Percentiles rank a stretch among this genome's conserved stretches.
Evolutionary conservation across 306 rosid species (phyloP).

Genomic region (Comarum palustre): DNA sequence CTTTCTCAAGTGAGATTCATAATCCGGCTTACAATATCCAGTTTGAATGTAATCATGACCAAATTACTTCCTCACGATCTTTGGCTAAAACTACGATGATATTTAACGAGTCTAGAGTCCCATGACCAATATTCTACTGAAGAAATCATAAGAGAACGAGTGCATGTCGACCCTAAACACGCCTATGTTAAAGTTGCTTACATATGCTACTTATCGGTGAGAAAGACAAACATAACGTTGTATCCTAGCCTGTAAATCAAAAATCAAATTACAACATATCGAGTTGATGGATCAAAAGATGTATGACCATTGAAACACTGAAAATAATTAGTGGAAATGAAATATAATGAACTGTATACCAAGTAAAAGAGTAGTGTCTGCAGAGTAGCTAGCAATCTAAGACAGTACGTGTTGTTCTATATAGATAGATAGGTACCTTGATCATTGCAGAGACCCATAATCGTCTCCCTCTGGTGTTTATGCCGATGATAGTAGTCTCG

Average conservation of each 20-base stretch:
- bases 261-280: not conserved
- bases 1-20: too few species aligned
- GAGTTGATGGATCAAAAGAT: not conserved
- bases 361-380: not conserved
- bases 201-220: too few species aligned
- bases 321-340: not conserved
- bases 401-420: not conserved
- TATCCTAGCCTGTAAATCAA: too few species aligned
- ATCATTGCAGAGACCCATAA: constrained; percentile 79
- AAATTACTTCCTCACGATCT: too few species aligned
- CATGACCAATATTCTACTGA: not conserved
- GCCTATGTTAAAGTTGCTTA: not conserved
- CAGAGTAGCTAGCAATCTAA: not conserved
- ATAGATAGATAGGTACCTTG: constrained; percentile 45
- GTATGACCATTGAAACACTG: not conserved
- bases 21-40: too few species aligned
- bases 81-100: not conserved
- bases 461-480: constrained; percentile 67
- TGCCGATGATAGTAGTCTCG: constrained; percentile 68
- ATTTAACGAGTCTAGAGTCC: too few species aligned
- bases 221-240: too few species aligned
- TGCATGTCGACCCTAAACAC: not conserved
- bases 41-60: too few species aligned
- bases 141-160: not conserved
- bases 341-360: not conserved